Conservation (phyloP, 1,284 basidiomycete genomes). For the Rhodotorula sp. region DNA sequence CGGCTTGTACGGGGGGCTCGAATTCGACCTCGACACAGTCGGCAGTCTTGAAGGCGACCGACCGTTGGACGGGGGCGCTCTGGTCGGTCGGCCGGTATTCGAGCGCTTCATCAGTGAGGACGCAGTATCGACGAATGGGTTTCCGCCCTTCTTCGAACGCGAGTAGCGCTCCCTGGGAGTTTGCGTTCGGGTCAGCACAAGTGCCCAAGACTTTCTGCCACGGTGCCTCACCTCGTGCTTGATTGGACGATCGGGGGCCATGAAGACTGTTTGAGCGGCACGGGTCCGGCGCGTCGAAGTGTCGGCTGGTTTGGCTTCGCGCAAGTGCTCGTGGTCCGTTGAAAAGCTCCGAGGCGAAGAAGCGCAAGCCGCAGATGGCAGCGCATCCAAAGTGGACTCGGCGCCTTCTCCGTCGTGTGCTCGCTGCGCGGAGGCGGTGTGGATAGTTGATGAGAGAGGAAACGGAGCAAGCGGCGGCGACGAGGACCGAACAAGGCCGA, state of each 20-base stretch:
- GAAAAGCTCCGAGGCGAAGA: too few relatives aligned
- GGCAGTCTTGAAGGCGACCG: not conserved
- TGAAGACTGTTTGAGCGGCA: not conserved
- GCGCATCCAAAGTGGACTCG: too few relatives aligned
- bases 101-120: constrained; percentile 12
- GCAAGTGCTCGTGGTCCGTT: not conserved
- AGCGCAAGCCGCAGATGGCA: too few relatives aligned
- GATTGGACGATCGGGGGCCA: too few relatives aligned
- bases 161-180: constrained; percentile 17
- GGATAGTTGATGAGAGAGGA: not conserved
- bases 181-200: not conserved
- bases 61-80: not conserved
- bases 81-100: constrained; percentile 28
- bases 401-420: too few relatives aligned
- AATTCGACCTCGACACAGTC: constrained; percentile 14
- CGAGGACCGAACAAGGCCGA: not conserved
- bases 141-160: not conserved
- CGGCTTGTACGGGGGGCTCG: not conserved
- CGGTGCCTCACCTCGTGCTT: too few relatives aligned
- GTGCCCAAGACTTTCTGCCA: not conserved
- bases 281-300: too few relatives aligned
- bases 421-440: too few relatives aligned
- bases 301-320: not conserved
- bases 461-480: not conserved
- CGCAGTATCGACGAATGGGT: constrained; percentile 6